Base-by-base conservation (phyloP, 2,329 filamentous ascomycete species). In the Xylaria sp. region DNA sequence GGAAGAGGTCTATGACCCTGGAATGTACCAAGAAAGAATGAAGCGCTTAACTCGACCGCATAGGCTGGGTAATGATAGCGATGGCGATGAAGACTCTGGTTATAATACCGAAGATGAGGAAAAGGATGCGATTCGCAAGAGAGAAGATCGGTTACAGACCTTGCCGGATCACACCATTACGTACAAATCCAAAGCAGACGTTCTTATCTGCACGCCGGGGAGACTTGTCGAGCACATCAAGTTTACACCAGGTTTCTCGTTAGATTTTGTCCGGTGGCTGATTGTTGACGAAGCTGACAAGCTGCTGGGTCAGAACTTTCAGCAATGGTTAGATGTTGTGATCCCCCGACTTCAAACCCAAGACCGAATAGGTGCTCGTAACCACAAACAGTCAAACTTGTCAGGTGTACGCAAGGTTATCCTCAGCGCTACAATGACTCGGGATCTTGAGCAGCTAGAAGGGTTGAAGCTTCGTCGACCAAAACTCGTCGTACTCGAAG, bases 201-300 rank as follows among this genome's bases (percentile, higher is more conserved):
- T 98, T 39, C 85, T 99, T 30, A 91, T 97, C 59, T 96, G 93
- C 78, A 98, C 95, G 0, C 95, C 95, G 0, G 96, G 96, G 67
- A 89, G 95, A 70, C 86, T 98, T 0, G 93, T 98, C 4, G 95
- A 98, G 74, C 95, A 98, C 79, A 86, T 97, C 59, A 90, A 91
- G 70, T 90, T 90, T 67, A 98, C 95, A 0, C 88, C 89, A 3
- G 94, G 93, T 0, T 97, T 98, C 78, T 88, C 85, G 0, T 83
- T 98, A 25, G 87, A 91, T 65, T 86, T 92, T 76, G 84, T 97
- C 4, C 88, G 92, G 68, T 98, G 94, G 94, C 84, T 98, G 0
- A 88, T 97, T 2, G 91, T 97, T 53, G 95, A 98, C 75, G 95
- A 98, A 80, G 96, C 95, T 12, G 95, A 98, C 79, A 93, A 96